Evolutionary conservation across 176 grass and related monocot species (phyloP).

Genomic region (Leersia perrieri): DNA sequence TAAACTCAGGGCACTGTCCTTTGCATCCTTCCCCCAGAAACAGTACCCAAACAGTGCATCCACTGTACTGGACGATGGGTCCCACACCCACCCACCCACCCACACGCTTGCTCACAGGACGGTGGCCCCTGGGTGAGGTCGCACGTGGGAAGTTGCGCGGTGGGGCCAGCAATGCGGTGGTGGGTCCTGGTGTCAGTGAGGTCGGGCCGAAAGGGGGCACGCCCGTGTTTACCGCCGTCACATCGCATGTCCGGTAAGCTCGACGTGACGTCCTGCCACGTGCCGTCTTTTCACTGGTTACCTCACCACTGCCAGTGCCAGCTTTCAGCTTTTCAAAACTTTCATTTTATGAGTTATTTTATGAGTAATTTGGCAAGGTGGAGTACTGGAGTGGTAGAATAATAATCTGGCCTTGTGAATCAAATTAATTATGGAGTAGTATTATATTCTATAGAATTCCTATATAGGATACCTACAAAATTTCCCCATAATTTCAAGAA

Average conservation of each 20-base stretch:
- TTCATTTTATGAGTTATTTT: background rate
- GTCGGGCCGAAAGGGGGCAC: background rate
- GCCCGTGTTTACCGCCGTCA: conserved; percentile 60
- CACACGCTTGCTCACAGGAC: background rate
- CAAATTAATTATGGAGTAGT: too few species aligned
- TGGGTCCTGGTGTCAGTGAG: conserved; percentile 15
- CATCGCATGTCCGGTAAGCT: conserved; percentile 24
- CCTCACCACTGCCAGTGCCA: background rate
- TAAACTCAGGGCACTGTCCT: background rate
- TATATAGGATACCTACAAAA: too few species aligned
- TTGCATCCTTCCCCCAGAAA: background rate
- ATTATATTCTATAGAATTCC: too few species aligned
- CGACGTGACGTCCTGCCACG: conserved; percentile 47
- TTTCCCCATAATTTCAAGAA: too few species aligned
- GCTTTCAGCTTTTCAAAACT: background rate
- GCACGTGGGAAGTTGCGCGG: conserved; percentile 41
- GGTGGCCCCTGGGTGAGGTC: background rate
- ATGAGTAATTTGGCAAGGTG: background rate
- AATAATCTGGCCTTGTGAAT: too few species aligned
- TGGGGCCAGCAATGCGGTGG: background rate
- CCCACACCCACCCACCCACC: background rate
- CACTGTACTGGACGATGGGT: background rate
- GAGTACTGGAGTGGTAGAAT: too few species aligned
- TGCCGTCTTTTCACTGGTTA: background rate
- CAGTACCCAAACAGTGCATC: conserved; percentile 25